These are phyloP conservation scores for Conringia planisiliqua DNA, from an alignment of 345 rosid genomes.

Conservation along the genomic window DNA sequence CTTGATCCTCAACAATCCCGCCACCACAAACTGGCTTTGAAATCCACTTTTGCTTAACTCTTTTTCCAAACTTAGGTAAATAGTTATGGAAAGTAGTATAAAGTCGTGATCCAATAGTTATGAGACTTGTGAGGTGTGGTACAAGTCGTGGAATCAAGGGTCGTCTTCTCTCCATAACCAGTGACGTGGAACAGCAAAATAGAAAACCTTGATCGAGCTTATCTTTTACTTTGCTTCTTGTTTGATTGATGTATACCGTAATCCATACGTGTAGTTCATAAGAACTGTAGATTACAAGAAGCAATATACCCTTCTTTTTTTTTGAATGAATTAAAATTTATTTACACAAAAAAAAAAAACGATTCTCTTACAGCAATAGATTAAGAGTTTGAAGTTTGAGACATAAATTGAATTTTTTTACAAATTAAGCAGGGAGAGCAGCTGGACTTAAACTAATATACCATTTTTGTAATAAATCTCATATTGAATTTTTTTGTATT, in stretches of 20 bases:
- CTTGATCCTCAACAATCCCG: too few species aligned
- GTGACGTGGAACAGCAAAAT: conserved; percentile 15
- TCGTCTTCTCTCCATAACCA: not conserved
- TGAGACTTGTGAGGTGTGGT: not conserved
- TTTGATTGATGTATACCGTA: not conserved
- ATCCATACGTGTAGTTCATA: not conserved
- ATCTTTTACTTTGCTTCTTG: not conserved
- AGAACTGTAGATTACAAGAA: not conserved
- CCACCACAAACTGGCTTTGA: too few species aligned
- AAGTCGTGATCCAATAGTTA: not conserved
- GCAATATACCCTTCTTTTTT: not conserved
- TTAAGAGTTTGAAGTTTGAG: too few species aligned
- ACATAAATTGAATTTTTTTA: too few species aligned
- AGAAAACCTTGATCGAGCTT: not conserved
- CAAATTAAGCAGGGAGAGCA: too few species aligned
- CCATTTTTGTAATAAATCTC: not conserved
- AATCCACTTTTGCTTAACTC: too few species aligned
- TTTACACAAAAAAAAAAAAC: too few species aligned
- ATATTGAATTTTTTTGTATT: not conserved
- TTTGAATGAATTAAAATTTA: too few species aligned
- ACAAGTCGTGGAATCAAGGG: conserved; percentile 7
- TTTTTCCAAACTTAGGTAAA: too few species aligned
- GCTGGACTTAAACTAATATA: too few species aligned
- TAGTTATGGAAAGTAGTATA: too few species aligned
- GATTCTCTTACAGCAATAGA: too few species aligned